A percentile compares a stretch with the other conserved stretches of the same genome.
These are phyloP conservation scores for Aspergillus viridinutans DNA, from an alignment of 2,329 filamentous ascomycete species.

Conservation along the genomic window DNA sequence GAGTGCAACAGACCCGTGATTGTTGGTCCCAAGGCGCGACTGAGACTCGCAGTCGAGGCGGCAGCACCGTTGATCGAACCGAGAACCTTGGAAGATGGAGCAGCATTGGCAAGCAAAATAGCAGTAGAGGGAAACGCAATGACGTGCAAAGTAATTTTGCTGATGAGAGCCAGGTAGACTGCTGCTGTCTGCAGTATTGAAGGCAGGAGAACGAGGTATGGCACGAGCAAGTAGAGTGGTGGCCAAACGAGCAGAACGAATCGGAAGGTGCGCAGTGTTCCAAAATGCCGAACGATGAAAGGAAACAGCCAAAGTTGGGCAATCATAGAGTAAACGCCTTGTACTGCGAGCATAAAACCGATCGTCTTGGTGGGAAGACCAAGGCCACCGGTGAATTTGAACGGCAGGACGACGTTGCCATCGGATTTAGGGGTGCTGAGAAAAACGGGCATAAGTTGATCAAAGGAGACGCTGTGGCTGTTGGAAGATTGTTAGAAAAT, in stretches of 20 bases:
- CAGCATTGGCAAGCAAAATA: slow-evolving; percentile 84
- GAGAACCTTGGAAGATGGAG: slow-evolving; percentile 76
- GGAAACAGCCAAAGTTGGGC: slow-evolving; percentile 83
- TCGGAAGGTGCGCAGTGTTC: slow-evolving; percentile 76
- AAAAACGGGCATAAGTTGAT: slow-evolving; percentile 89
- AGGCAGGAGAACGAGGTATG: slow-evolving; percentile 84
- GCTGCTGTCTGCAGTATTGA: slow-evolving; percentile 65
- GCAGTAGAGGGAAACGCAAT: slow-evolving; percentile 87
- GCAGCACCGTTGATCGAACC: slow-evolving; percentile 91
- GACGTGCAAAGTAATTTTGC: slow-evolving; percentile 90
- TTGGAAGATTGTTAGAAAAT: slow-evolving; percentile 38
- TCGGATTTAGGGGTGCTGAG: slow-evolving; percentile 65
- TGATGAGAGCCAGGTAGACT: slow-evolving; percentile 73
- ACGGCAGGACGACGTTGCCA: slow-evolving; percentile 61
- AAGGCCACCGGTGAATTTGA: slow-evolving; percentile 86
- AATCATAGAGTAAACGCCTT: slow-evolving; percentile 85
- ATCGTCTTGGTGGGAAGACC: slow-evolving; percentile 77
- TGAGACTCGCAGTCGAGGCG: slow-evolving; percentile 84
- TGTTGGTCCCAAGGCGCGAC: slow-evolving; percentile 81
- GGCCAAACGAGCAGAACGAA: slow-evolving; percentile 80
- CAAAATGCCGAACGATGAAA: slow-evolving; percentile 67
- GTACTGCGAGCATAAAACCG: slow-evolving; percentile 80
- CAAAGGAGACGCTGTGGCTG: slow-evolving; percentile 95
- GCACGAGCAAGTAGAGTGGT: slow-evolving; percentile 77
- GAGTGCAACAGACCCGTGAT: slow-evolving; percentile 83